Evolutionary conservation across 2,329 filamentous ascomycete genomes (phyloP), one percentile per base, ranked within the genome.

Genomic region (Orbilia javanica): DNA sequence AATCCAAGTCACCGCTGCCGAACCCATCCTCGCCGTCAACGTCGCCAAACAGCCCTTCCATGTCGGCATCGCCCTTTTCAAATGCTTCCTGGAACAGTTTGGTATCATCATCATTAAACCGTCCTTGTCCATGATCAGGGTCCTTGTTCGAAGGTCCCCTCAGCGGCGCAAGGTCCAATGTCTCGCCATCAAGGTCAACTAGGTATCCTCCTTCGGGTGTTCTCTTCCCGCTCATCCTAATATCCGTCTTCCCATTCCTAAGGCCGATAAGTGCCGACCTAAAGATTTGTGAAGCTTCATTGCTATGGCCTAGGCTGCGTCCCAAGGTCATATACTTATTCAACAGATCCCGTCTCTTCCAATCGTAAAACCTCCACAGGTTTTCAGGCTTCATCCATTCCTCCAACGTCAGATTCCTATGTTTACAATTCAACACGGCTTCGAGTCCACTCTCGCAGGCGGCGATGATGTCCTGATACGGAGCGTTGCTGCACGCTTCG

Each of bases 281-380:
- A 57, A 72, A 72, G 52, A 42, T 53, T 39, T 42, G 48, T 13
- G 67, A 55, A 7, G 11, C 15, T 22, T 68, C 20, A 5, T 62
- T 69, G n/a, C 50, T 55, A 27, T 52, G 52, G 11, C 74, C 65
- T 34, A 78, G 48, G 10, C 67, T 53, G 10, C 42, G 62, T 6
- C 67, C 67, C 50, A 78, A 3, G 4, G 36, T 25, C 52, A 50
- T 68, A 34, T 78, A 78, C 46, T 64, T 62, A 10, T 71, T 72
- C 63, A 78, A 46, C 62, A 78, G 22, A 55, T 55, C 27, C n/a
- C 62, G 34, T 18, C 74, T 29, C 42, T 52, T 60, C 52, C 63
- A 60, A 39, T 78, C 74, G 34, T 78, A 78, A 67, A 63, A 72
- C 46, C 52, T 67, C 48, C 63, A 78, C 18, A 78, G 15, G 25